A percentile compares a stretch with the other conserved stretches of the same genome.
Conservation (phyloP, 352 stramenopile genomes). For the Phytophthora pseudosyringae region DNA sequence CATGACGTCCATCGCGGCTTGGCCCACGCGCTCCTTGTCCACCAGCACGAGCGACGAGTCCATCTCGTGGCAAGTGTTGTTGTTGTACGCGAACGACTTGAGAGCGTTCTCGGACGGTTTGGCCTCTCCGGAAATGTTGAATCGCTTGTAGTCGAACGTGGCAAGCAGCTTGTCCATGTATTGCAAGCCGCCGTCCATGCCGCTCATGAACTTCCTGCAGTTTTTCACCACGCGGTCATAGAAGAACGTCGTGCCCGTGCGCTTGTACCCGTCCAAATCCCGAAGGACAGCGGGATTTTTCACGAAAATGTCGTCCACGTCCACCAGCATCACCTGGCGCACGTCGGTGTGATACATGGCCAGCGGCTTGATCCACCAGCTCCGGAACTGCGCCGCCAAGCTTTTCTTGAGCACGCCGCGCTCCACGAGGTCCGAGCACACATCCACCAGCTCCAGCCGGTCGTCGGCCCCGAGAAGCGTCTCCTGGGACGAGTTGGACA, state of each 20-base stretch:
- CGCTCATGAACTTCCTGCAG: constrained; percentile 56
- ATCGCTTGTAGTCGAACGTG: constrained; percentile 63
- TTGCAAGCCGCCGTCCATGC: constrained; percentile 32
- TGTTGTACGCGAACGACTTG: constrained; percentile 52
- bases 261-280: constrained; percentile 42
- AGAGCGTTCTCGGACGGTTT: constrained; percentile 47
- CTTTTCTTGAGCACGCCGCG: constrained; percentile 19
- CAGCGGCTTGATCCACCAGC: constrained; percentile 49
- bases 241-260: constrained; percentile 39
- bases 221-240: constrained; percentile 61
- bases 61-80: constrained; percentile 62
- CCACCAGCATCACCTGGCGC: constrained; percentile 34
- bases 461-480: constrained; percentile 26
- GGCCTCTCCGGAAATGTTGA: constrained; percentile 32
- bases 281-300: constrained; percentile 51
- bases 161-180: constrained; percentile 54
- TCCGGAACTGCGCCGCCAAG: constrained; percentile 28
- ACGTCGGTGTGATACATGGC: constrained; percentile 36
- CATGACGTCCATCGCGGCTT: constrained; percentile 40
- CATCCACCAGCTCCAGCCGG: constrained; percentile 42
- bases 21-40: constrained; percentile 40
- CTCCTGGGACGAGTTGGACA: constrained; percentile 32
- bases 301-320: constrained; percentile 41
- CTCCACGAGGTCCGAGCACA: constrained; percentile 40
- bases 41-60: constrained; percentile 45